Evolutionary conservation across 192 early-diverging fungal genomes (phyloP).

Genomic region (Podila verticillata): DNA sequence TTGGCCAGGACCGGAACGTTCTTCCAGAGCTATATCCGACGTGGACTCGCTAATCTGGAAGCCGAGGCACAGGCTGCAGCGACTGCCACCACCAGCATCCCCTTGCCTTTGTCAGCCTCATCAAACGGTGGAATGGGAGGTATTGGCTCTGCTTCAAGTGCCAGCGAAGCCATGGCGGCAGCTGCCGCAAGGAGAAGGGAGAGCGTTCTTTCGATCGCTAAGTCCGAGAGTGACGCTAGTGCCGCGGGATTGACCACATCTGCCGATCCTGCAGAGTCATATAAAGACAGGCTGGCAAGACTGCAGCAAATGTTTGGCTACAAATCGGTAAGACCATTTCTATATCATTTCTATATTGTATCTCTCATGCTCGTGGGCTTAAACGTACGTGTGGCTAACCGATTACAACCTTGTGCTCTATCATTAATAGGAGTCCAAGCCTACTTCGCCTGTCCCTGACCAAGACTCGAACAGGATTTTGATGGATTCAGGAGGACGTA

Average conservation of each 20-base stretch:
- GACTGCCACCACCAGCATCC: not conserved
- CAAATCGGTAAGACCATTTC: slow-evolving; percentile 20
- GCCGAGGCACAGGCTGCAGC: slow-evolving; percentile 53
- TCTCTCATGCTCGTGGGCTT: not conserved
- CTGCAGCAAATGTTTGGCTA: slow-evolving; percentile 70
- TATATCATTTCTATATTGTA: not conserved
- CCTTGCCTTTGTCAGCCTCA: slow-evolving; percentile 3
- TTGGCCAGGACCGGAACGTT: slow-evolving; percentile 70
- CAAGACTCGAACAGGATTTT: slow-evolving; percentile 7
- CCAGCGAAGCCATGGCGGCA: not conserved
- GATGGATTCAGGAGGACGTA: slow-evolving; percentile 22
- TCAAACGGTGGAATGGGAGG: slow-evolving; percentile 3
- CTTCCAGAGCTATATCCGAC: slow-evolving; percentile 80
- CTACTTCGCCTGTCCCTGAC: slow-evolving; percentile 37
- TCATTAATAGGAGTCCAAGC: slow-evolving; percentile 27
- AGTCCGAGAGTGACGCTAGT: slow-evolving; percentile 5
- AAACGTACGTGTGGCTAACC: not conserved
- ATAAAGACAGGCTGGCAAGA: slow-evolving; percentile 64
- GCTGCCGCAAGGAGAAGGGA: slow-evolving; percentile 21
- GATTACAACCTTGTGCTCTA: not conserved
- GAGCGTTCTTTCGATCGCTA: slow-evolving; percentile 21
- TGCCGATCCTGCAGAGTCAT: slow-evolving; percentile 40
- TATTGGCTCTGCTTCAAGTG: slow-evolving; percentile 7
- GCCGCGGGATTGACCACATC: not conserved
- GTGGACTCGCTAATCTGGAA: slow-evolving; percentile 69